These are phyloP conservation scores for maize (Zea mays) DNA, from an alignment of 176 grass and related monocot species.

Conservation along the genomic window Zm-B73-REFERENCE-NAM-5.0 NC_050096.1:67357001-67357500, in stretches of 20 bases:
- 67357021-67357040: conserved; percentile 86
- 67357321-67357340: conserved; percentile 93
- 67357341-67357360: conserved; percentile 76
- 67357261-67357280: conserved; percentile 96
- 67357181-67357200: conserved; percentile 90
- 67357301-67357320: conserved; percentile 84
- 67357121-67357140: conserved; percentile 92
- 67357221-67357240: conserved; percentile 84
- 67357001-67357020: conserved; percentile 90
- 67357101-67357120: conserved; percentile 90
- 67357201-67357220: conserved; percentile 96
- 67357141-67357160: conserved; percentile 81
- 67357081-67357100: conserved; percentile 92
- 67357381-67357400: conserved; percentile 94
- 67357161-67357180: conserved; percentile 91
- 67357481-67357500: conserved; percentile 97
- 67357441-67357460: conserved; percentile 98
- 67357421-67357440: conserved; percentile 99
- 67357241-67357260: conserved; percentile 98
- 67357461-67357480: conserved; percentile 99
- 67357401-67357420: conserved; percentile 96
- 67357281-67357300: conserved; percentile 96
- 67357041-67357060: conserved; percentile 78
- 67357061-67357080: conserved; percentile 96
- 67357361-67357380: conserved; percentile 75